Conservation (phyloP, 2,329 filamentous ascomycete species). For the Sarocladium brachiariae region DNA sequence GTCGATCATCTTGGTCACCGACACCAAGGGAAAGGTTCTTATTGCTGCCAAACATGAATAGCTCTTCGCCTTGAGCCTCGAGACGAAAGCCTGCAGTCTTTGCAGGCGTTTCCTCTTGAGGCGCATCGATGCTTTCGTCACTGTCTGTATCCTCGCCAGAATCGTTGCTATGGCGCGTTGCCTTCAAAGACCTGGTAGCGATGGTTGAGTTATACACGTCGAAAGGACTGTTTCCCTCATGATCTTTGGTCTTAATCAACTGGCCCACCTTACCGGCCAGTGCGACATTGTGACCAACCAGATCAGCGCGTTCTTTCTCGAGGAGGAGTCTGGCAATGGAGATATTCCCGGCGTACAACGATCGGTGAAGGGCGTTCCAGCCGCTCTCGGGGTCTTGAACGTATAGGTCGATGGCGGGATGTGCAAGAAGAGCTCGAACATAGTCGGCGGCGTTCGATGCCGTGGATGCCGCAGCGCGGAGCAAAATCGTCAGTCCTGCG, state of each 20-base stretch:
- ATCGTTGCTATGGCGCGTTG: background rate
- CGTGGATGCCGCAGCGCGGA: constrained; percentile 74
- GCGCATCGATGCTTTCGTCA: constrained; percentile 35
- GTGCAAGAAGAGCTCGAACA: constrained; percentile 70
- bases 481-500: constrained; percentile 72
- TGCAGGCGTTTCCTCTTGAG: constrained; percentile 10
- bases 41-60: constrained; percentile 94
- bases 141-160: constrained; percentile 39
- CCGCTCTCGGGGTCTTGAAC: constrained; percentile 84
- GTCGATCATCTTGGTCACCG: constrained; percentile 91
- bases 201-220: constrained; percentile 89
- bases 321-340: constrained; percentile 78
- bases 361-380: constrained; percentile 91
- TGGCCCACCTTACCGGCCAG: constrained; percentile 59
- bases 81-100: constrained; percentile 14
- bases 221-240: constrained; percentile 89
- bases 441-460: constrained; percentile 65
- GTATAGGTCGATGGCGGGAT: constrained; percentile 80
- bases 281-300: constrained; percentile 51
- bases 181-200: constrained; percentile 61
- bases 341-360: constrained; percentile 84
- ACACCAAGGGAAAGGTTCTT: constrained; percentile 90
- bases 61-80: constrained; percentile 60
- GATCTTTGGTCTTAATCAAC: constrained; percentile 90
- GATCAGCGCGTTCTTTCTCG: constrained; percentile 64